Percentiles rank a stretch among this genome's conserved stretches.
Conservation (phyloP, 345 rosid species). For the Noccaea caerulescens region DNA sequence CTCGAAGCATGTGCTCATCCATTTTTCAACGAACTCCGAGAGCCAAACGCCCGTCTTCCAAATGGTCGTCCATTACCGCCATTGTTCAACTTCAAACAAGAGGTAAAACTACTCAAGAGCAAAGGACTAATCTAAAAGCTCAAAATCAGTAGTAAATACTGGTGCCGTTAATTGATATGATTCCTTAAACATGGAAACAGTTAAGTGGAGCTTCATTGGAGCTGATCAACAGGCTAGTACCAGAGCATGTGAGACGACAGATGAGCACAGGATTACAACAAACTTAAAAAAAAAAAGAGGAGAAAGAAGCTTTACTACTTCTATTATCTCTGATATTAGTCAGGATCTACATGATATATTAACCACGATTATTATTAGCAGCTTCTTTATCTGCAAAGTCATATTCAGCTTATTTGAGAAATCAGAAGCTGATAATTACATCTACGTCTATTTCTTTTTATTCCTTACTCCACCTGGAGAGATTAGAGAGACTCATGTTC, state of each 20-base stretch:
- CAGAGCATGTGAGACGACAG: slow-evolving; percentile 62
- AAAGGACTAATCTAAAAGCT: not conserved
- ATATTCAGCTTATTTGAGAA: slow-evolving; percentile 19
- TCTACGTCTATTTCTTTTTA: not conserved
- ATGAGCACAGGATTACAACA: slow-evolving; percentile 44
- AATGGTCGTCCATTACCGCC: slow-evolving; percentile 70
- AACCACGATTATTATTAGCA: slow-evolving; percentile 26
- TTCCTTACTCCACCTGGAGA: slow-evolving; percentile 8
- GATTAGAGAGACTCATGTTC: not conserved
- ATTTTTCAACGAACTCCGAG: slow-evolving; percentile 83
- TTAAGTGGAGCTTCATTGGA: slow-evolving; percentile 65
- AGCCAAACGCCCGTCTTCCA: slow-evolving; percentile 70
- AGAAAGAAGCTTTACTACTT: slow-evolving; percentile 17
- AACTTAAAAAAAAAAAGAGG: slow-evolving; percentile 2
- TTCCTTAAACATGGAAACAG: slow-evolving; percentile 38
- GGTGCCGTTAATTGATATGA: too few relatives aligned
- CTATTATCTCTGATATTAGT: slow-evolving; percentile 2
- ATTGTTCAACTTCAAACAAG: slow-evolving; percentile 74
- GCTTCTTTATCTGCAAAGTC: slow-evolving; percentile 20
- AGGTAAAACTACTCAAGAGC: slow-evolving; percentile 46
- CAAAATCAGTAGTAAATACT: too few relatives aligned
- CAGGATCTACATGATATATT: slow-evolving; percentile 35
- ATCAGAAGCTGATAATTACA: slow-evolving; percentile 22
- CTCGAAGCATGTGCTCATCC: slow-evolving; percentile 82
- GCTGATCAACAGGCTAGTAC: slow-evolving; percentile 66